These are phyloP conservation scores for Arthrinium puccinioides DNA, from an alignment of 2,329 filamentous ascomycete species.

Conservation along the genomic window DNA sequence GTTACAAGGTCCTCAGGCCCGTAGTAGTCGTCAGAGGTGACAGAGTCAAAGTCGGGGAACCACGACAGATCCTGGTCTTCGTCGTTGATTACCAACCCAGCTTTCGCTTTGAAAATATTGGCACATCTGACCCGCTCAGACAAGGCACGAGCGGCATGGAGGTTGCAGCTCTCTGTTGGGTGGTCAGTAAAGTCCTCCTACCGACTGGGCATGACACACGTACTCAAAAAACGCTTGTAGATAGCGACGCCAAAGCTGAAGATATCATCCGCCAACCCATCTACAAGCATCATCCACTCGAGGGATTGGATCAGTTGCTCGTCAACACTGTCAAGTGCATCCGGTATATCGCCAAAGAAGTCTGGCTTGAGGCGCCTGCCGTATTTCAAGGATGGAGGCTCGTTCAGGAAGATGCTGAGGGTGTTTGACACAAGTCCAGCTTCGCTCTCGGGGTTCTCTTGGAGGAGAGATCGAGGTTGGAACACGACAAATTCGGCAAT, in stretches of 20 bases:
- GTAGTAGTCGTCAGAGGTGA: slow-evolving; percentile 22
- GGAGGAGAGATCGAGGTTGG: slow-evolving; percentile 49
- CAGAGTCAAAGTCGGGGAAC: slow-evolving; percentile 20
- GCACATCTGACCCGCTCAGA: slow-evolving; percentile 43
- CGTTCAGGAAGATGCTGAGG: slow-evolving; percentile 44
- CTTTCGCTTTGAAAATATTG: slow-evolving; percentile 35
- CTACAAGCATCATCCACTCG: slow-evolving; percentile 76
- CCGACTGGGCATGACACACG: slow-evolving; percentile 29
- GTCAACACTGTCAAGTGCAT: slow-evolving; percentile 51
- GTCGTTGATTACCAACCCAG: slow-evolving; percentile 22
- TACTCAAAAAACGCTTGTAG: slow-evolving; percentile 81
- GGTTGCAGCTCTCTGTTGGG: slow-evolving; percentile 36
- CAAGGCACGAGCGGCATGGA: slow-evolving; percentile 48
- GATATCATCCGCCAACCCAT: slow-evolving; percentile 64
- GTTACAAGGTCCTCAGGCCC: slow-evolving; percentile 35
- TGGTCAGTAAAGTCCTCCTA: background rate
- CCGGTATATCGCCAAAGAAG: slow-evolving; percentile 60
- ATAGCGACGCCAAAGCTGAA: slow-evolving; percentile 62
- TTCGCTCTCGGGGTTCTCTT: slow-evolving; percentile 32
- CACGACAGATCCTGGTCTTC: slow-evolving; percentile 20
- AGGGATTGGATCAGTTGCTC: slow-evolving; percentile 68
- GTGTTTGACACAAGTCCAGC: slow-evolving; percentile 32
- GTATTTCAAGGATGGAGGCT: slow-evolving; percentile 44
- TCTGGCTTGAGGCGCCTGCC: slow-evolving; percentile 61
- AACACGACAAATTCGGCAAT: slow-evolving; percentile 64